Percentiles rank a stretch among this genome's conserved stretches.
phyloP scores from a whole-genome alignment of 106 monocot species.

The Apostasia ramifera region DNA sequence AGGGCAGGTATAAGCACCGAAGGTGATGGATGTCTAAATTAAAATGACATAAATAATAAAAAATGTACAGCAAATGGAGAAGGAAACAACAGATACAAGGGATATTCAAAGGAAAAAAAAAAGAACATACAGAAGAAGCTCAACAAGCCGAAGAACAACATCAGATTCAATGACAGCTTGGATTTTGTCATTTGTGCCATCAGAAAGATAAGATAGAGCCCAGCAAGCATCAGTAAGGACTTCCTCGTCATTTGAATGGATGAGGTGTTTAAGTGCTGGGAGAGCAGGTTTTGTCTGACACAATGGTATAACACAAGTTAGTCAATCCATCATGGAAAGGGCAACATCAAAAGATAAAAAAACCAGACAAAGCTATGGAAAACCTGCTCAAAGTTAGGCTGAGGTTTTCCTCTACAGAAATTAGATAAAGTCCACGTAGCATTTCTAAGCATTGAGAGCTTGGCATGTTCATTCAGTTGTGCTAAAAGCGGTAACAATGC shows the following conservation, averaged over 20 bases:
- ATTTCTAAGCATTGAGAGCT: constrained; percentile 51
- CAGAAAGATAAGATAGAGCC: constrained; percentile 45
- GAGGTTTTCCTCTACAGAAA: constrained; percentile 42
- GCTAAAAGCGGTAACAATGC: constrained; percentile 40
- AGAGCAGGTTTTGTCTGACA: constrained; percentile 34
- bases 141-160: constrained; percentile 39
- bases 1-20: constrained; percentile 47
- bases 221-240: constrained; percentile 48
- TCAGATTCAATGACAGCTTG: constrained; percentile 47
- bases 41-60: background rate
- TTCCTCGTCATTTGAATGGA: constrained; percentile 45
- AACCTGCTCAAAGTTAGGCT: constrained; percentile 38
- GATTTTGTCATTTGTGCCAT: constrained; percentile 50
- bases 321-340: background rate
- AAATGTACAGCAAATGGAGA: background rate
- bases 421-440: constrained; percentile 52
- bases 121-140: constrained; percentile 34
- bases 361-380: background rate
- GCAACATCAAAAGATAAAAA: background rate
- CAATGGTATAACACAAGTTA: background rate
- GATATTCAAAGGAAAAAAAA: background rate
- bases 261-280: constrained; percentile 39
- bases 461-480: constrained; percentile 39
- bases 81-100: background rate
- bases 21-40: constrained; percentile 35